Evolutionary conservation across 148 eudicot genomes (phyloP), one percentile per base, ranked within the genome.

Genomic region (Bassia scoparia): DNA sequence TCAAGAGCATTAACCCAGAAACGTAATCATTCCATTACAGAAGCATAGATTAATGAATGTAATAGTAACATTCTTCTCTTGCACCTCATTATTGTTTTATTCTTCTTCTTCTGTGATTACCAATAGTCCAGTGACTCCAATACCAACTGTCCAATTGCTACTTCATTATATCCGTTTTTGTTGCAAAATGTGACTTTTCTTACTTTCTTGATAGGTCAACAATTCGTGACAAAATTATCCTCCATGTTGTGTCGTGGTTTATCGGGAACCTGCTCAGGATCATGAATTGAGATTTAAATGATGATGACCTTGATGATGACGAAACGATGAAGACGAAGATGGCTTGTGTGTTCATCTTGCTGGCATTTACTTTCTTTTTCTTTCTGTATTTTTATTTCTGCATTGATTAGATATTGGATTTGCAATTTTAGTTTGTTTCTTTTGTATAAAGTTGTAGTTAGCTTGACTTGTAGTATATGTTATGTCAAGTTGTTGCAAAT

Each of bases 271-370:
- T 78, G 96, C 79, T 46, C 75, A 86, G 50, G 87, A 61, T 3
- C 91, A 89, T 41, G 89, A 83, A 4, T 82, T 83, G 48, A 6
- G 56, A 30, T 8, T 52, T n/a, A 12, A 70, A 35, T 12, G 81
- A 83, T 0, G 90, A 82, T 0, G 92, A 87, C 1, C 83, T 75
- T 0, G 81, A 69, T 5, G 93, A 83, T 0, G 88, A 77, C 0
- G 89, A 82, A 0, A 84, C 0, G 90, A 86, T 0, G 93, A 87
- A 0, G 92, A 88, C 0, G 96, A 93, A 0, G 93, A 88, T 0
- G 91, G 87, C 98, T 3, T 94, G 97, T 76, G 97, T 94, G 62
- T 94, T 88, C 98, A 94, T 81, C 98, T 94, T 89, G 98, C 98
- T 76, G 97, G 98, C 91, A 85, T 48, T 71, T 4, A 26, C 24